phyloP scores from a whole-genome alignment of 2,329 filamentous ascomycete genomes.

The Trichoderma sp. region DNA sequence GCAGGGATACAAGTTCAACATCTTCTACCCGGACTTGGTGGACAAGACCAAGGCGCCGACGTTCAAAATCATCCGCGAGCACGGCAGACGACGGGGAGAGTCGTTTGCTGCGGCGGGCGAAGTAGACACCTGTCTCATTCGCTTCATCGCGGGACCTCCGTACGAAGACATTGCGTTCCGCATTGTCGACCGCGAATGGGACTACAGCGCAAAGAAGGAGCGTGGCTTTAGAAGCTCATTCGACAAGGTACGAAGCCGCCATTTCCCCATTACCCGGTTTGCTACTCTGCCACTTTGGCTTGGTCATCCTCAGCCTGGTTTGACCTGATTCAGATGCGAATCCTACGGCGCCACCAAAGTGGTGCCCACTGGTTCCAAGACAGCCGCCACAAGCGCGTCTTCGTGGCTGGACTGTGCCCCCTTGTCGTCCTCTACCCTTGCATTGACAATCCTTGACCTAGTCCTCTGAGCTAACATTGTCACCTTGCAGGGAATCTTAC shows the following conservation, averaged over 20 bases:
- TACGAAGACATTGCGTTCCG: constrained; percentile 97
- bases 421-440: not conserved
- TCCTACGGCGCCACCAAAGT: not conserved
- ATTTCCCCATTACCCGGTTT: constrained; percentile 20
- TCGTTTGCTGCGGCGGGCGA: constrained; percentile 91
- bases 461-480: constrained; percentile 7
- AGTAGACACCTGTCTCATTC: constrained; percentile 94
- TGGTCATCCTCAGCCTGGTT: constrained; percentile 13
- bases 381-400: constrained; percentile 18
- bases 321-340: constrained; percentile 10
- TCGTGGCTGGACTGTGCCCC: not conserved
- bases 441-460: constrained; percentile 14
- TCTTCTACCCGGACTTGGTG: constrained; percentile 96
- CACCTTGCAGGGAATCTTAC: constrained; percentile 71
- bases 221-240: constrained; percentile 95
- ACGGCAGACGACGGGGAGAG: constrained; percentile 83
- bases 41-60: constrained; percentile 93
- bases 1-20: constrained; percentile 99
- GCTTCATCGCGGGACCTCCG: constrained; percentile 90
- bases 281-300: constrained; percentile 14
- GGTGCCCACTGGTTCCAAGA: not conserved
- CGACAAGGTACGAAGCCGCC: constrained; percentile 71
- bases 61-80: constrained; percentile 91
- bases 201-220: constrained; percentile 93
- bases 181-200: constrained; percentile 98